A percentile compares a stretch with the other conserved stretches of the same genome.
Evolutionary conservation across 2,329 filamentous ascomycete genomes (phyloP).

Genomic region (Fusarium proliferatum): DNA sequence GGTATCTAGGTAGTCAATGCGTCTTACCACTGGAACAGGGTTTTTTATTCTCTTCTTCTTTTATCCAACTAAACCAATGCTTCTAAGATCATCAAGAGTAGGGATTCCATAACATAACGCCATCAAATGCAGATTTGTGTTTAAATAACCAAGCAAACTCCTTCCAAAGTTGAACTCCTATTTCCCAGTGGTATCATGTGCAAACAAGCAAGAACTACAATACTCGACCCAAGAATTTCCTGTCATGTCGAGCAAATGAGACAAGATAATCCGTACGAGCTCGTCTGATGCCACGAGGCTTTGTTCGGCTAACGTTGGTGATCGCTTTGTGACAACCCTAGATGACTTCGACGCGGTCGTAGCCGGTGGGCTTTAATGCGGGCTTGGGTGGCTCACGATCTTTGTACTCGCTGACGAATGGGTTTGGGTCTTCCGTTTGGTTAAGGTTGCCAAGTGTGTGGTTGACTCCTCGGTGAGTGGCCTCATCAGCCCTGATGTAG

Average conservation of each 20-base stretch:
- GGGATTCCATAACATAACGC: slow-evolving; percentile 12
- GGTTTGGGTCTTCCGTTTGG: slow-evolving; percentile 89
- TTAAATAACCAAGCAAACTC: not conserved
- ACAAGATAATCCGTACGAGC: slow-evolving; percentile 3
- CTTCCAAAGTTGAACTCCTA: slow-evolving; percentile 4
- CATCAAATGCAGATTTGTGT: not conserved
- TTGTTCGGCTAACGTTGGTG: not conserved
- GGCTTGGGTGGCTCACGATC: slow-evolving; percentile 74
- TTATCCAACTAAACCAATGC: not conserved
- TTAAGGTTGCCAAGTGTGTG: slow-evolving; percentile 92
- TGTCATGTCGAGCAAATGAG: not conserved
- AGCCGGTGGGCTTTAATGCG: slow-evolving; percentile 75
- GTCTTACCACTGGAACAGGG: slow-evolving; percentile 17
- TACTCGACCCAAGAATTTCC: not conserved
- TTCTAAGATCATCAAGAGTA: slow-evolving; percentile 16
- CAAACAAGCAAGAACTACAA: not conserved
- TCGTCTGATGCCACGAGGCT: not conserved
- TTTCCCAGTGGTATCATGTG: slow-evolving; percentile 24
- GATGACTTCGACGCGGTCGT: slow-evolving; percentile 86
- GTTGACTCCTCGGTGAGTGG: slow-evolving; percentile 92
- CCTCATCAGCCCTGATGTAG: slow-evolving; percentile 91
- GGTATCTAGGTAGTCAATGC: not conserved
- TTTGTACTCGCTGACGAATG: slow-evolving; percentile 87
- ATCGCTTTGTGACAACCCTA: slow-evolving; percentile 40
- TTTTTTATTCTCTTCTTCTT: not conserved